Percentiles rank a stretch among this genome's conserved stretches.
Conservation (phyloP, 2,329 filamentous ascomycete genomes). For the Zasmidium cellare region DNA sequence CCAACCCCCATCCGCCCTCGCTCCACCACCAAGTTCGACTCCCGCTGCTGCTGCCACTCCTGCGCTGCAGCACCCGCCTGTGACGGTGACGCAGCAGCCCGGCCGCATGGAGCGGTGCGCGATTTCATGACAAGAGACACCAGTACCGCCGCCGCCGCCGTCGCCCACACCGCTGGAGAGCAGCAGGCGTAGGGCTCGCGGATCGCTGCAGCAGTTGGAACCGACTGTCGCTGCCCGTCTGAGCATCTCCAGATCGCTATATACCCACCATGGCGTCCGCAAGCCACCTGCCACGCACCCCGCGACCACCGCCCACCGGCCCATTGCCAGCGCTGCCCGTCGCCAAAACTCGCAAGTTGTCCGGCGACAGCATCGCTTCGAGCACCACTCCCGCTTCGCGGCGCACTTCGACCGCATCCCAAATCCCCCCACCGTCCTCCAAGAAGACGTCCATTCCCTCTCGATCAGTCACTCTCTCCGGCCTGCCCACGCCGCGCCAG, state of each 20-base stretch:
- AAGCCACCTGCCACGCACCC: slow-evolving; percentile 61
- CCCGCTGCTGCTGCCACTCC: background rate
- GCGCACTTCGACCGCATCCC: slow-evolving; percentile 31
- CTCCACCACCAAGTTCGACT: background rate
- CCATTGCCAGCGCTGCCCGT: slow-evolving; percentile 74
- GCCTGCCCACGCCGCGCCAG: slow-evolving; percentile 50
- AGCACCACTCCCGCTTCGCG: slow-evolving; percentile 34
- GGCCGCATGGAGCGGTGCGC: slow-evolving; percentile 7
- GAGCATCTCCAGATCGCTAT: background rate
- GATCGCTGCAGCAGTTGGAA: background rate
- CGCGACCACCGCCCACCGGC: slow-evolving; percentile 67
- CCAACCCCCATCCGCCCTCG: background rate
- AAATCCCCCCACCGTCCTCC: slow-evolving; percentile 34
- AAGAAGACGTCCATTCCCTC: slow-evolving; percentile 32
- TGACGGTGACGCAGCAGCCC: background rate
- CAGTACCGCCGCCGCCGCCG: background rate
- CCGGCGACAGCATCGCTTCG: slow-evolving; percentile 56
- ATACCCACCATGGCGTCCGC: slow-evolving; percentile 24
- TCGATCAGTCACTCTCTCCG: slow-evolving; percentile 48
- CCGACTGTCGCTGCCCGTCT: background rate
- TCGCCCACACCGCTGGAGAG: background rate
- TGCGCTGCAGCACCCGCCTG: background rate
- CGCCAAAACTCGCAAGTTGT: slow-evolving; percentile 64
- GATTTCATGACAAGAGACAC: slow-evolving; percentile 1
- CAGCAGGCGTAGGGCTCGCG: slow-evolving; percentile 1